Evolutionary conservation across 164 flowering plant genomes (phyloP).

Genomic region (Berberis vulgaris): DNA sequence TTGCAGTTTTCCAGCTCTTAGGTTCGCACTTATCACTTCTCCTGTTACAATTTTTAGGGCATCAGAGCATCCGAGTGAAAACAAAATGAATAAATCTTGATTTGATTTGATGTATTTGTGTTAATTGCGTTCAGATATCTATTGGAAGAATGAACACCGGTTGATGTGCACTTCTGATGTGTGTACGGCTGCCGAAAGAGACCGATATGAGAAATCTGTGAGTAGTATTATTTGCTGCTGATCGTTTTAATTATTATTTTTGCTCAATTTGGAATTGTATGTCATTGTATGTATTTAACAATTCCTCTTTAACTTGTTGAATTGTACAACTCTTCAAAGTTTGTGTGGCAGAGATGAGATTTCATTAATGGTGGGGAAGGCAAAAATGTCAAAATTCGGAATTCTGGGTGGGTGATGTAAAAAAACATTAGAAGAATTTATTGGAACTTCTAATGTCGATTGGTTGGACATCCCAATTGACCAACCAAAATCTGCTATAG

Average conservation of each 20-base stretch:
- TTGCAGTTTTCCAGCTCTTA: constrained; percentile 80
- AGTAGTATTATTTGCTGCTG: constrained; percentile 11
- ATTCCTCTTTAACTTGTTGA: no score
- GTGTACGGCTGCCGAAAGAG: constrained; percentile 90
- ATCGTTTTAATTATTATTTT: neutral
- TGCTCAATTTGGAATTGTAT: neutral
- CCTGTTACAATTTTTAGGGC: neutral
- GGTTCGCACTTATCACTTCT: constrained; percentile 26
- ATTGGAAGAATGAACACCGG: constrained; percentile 95
- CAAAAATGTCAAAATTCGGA: no score
- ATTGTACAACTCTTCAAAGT: no score
- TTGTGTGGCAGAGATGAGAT: no score
- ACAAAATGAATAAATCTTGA: neutral
- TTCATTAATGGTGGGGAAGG: no score
- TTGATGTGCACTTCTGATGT: constrained; percentile 65
- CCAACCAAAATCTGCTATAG: no score
- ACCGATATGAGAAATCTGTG: constrained; percentile 90
- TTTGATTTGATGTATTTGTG: neutral
- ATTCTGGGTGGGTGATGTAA: no score
- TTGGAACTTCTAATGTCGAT: no score
- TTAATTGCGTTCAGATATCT: constrained; percentile 42
- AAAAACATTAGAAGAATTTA: no score
- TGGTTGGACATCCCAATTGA: no score
- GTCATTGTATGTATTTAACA: no score
- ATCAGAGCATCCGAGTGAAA: neutral